These are phyloP conservation scores for Penicillium manginii DNA, from an alignment of 495 filamentous ascomycete species.

Conservation along the genomic window DNA sequence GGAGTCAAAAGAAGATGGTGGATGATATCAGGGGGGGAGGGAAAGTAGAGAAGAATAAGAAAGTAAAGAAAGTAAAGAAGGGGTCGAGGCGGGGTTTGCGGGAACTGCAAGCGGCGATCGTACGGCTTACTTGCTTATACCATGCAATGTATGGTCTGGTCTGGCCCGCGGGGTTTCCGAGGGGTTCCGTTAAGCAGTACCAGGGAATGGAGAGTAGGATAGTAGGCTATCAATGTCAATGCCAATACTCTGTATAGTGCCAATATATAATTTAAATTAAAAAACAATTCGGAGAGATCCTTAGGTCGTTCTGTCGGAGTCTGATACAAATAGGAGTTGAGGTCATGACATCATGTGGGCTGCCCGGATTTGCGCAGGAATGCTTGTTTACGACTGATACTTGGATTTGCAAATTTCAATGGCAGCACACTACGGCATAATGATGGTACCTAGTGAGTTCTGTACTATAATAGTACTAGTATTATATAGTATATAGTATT, in stretches of 20 bases:
- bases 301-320: too few relatives aligned
- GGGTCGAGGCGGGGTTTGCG: not conserved
- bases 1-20: slow-evolving; percentile 8
- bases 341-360: slow-evolving; percentile 20
- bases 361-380: slow-evolving; percentile 4
- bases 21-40: not conserved
- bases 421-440: too few relatives aligned
- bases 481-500: too few relatives aligned
- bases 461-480: too few relatives aligned
- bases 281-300: too few relatives aligned
- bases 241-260: too few relatives aligned
- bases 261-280: too few relatives aligned
- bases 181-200: not conserved
- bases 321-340: not conserved
- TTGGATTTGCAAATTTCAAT: too few relatives aligned
- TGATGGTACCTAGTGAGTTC: too few relatives aligned
- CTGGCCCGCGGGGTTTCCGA: not conserved
- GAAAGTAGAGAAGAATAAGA: slow-evolving; percentile 2
- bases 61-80: not conserved
- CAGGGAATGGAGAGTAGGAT: too few relatives aligned
- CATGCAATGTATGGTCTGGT: too few relatives aligned
- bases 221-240: too few relatives aligned
- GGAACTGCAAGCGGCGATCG: slow-evolving; percentile 13
- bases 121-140: not conserved
- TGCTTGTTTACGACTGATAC: slow-evolving; percentile 3